Conservation (phyloP, 2,329 filamentous ascomycete species). For the Apiospora phragmitis region DNA sequence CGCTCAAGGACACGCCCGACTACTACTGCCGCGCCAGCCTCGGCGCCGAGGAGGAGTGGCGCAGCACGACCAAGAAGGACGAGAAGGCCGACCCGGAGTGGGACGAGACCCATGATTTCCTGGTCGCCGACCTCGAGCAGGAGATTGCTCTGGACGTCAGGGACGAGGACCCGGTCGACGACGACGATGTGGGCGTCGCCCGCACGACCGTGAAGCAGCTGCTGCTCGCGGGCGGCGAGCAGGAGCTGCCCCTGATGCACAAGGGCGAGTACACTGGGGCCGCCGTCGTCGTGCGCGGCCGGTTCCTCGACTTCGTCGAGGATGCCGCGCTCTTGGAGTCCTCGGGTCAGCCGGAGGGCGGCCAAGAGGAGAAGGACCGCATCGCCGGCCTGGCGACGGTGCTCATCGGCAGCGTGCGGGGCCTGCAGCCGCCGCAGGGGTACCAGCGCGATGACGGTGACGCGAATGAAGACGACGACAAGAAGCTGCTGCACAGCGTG, state of each 20-base stretch:
- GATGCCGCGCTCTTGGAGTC: constrained; percentile 32
- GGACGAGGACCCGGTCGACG: constrained; percentile 48
- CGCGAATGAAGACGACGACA: no score
- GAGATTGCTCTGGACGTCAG: constrained; percentile 40
- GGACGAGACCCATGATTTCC: constrained; percentile 50
- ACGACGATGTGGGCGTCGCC: constrained; percentile 46
- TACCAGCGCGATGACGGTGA: constrained; percentile 36
- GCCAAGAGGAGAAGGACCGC: constrained; percentile 28
- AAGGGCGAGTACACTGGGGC: constrained; percentile 38
- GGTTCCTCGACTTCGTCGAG: constrained; percentile 43
- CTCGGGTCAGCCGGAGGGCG: constrained; percentile 27
- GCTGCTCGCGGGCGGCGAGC: constrained; percentile 40
- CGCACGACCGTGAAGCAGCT: constrained; percentile 29
- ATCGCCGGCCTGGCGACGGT: constrained; percentile 43
- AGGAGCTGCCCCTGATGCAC: constrained; percentile 39
- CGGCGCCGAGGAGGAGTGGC: constrained; percentile 44
- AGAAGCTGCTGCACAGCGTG: constrained; percentile 40
- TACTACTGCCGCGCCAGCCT: constrained; percentile 45
- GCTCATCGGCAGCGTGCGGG: constrained; percentile 42
- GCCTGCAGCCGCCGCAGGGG: constrained; percentile 40
- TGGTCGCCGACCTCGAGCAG: constrained; percentile 46
- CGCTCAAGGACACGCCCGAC: constrained; percentile 47
- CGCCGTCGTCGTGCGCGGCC: constrained; percentile 36
- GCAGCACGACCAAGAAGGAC: constrained; percentile 43
- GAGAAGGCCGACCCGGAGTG: constrained; percentile 42